phyloP scores from a whole-genome alignment of 805 yeast genomes.

The Lipomyces lipofer region DNA sequence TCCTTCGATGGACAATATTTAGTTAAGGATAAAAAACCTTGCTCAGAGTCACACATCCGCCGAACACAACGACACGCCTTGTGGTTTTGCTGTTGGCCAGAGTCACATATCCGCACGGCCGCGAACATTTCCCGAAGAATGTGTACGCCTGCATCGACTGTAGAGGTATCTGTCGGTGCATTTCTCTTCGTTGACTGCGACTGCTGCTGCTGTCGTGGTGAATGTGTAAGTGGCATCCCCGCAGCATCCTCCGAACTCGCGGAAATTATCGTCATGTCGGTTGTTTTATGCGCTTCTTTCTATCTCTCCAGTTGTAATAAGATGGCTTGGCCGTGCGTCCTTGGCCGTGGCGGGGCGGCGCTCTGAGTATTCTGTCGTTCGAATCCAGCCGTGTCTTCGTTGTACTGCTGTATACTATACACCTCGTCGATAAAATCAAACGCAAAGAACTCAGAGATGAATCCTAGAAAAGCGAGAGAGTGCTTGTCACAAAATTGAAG shows the following conservation, averaged over 20 bases:
- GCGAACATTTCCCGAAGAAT: conserved; percentile 15
- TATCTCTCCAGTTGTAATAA: not conserved
- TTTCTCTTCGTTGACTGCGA: not conserved
- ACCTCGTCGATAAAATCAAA: no score
- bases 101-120: not conserved
- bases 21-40: no score
- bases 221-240: not conserved
- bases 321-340: not conserved
- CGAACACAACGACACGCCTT: no score
- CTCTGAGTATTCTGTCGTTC: not conserved
- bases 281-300: no score
- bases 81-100: not conserved
- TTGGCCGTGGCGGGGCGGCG: not conserved
- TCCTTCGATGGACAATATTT: not conserved
- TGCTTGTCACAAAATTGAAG: no score
- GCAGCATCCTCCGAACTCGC: not conserved
- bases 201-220: not conserved
- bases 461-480: not conserved
- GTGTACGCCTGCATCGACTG: conserved; percentile 4
- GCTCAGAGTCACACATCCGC: no score
- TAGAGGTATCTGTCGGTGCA: not conserved
- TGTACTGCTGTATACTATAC: no score
- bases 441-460: no score
- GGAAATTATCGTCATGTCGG: no score
- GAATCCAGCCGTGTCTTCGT: not conserved